Conservation (phyloP, 1,284 basidiomycete species). For the Termitomyces sp. region DNA sequence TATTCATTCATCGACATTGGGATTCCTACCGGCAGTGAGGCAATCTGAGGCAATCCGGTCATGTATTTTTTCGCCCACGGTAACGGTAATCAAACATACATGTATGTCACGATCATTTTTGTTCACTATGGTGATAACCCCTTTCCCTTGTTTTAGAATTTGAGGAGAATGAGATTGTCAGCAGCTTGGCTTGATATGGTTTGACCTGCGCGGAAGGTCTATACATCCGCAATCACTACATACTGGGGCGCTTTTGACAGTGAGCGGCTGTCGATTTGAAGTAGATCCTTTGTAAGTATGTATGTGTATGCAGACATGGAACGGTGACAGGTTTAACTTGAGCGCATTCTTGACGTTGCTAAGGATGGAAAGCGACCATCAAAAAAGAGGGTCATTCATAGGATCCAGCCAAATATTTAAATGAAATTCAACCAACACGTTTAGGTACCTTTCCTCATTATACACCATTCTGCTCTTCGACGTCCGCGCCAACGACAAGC, state of each 20-base stretch:
- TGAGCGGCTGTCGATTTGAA: constrained; percentile 8
- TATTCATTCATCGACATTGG: no score
- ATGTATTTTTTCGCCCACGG: no score
- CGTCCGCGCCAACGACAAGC: not conserved
- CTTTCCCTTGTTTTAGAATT: not conserved
- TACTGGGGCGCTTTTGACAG: constrained; percentile 1
- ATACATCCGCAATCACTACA: not conserved
- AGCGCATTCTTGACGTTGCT: constrained; percentile 10
- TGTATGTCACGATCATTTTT: no score
- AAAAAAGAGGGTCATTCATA: constrained; percentile 6
- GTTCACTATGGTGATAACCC: no score
- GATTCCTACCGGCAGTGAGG: no score
- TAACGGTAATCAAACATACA: no score
- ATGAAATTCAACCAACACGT: not conserved
- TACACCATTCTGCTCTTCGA: not conserved
- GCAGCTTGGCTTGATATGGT: not conserved
- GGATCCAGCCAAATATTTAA: constrained; percentile 8
- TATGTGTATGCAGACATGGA: not conserved
- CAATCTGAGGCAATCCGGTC: no score
- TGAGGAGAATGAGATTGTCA: not conserved
- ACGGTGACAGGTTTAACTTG: not conserved
- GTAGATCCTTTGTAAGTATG: not conserved
- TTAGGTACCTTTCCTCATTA: constrained; percentile 3
- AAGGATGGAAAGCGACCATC: constrained; percentile 15
- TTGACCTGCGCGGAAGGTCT: not conserved